A percentile compares a stretch with the other conserved stretches of the same genome.
These are phyloP conservation scores for Grifola frondosa DNA, from an alignment of 1,284 basidiomycete species.

Conservation along the genomic window DNA sequence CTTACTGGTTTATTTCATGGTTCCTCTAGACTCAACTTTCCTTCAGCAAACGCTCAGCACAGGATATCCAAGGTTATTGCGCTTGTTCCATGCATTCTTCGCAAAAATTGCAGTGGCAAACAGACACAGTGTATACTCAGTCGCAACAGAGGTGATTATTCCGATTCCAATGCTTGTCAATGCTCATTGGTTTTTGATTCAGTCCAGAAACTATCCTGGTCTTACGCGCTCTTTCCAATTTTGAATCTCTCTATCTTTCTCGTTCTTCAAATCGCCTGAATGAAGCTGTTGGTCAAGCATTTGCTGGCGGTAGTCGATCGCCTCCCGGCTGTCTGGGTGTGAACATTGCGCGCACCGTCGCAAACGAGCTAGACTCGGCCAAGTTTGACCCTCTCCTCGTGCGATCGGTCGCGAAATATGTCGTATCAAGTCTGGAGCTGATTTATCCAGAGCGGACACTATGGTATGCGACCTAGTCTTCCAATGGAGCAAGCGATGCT, in stretches of 20 bases:
- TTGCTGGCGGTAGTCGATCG: slow-evolving; percentile 61
- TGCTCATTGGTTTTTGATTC: slow-evolving; percentile 2
- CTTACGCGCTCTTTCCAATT: slow-evolving; percentile 76
- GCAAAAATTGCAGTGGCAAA: slow-evolving; percentile 91
- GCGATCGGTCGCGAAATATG: slow-evolving; percentile 74
- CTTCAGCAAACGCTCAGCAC: slow-evolving; percentile 83
- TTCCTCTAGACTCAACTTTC: slow-evolving; percentile 67
- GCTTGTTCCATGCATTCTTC: slow-evolving; percentile 95
- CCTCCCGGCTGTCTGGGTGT: slow-evolving; percentile 78
- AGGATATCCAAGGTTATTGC: slow-evolving; percentile 83
- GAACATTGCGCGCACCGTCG: slow-evolving; percentile 71
- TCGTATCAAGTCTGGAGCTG: slow-evolving; percentile 63
- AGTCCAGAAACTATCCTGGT: slow-evolving; percentile 91
- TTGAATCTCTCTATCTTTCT: slow-evolving; percentile 85
- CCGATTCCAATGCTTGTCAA: not conserved
- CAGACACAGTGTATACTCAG: slow-evolving; percentile 86
- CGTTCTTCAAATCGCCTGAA: slow-evolving; percentile 81
- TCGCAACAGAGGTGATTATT: slow-evolving; percentile 76
- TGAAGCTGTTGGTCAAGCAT: slow-evolving; percentile 74
- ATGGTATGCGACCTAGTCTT: slow-evolving; percentile 45
- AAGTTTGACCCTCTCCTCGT: slow-evolving; percentile 90
- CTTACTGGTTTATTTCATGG: not conserved
- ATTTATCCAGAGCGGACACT: slow-evolving; percentile 62
- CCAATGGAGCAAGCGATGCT: slow-evolving; percentile 1
- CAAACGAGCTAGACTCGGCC: slow-evolving; percentile 91